phyloP scores from a whole-genome alignment of 352 stramenopile genomes.

The Elongisporangium prolatum region DNA sequence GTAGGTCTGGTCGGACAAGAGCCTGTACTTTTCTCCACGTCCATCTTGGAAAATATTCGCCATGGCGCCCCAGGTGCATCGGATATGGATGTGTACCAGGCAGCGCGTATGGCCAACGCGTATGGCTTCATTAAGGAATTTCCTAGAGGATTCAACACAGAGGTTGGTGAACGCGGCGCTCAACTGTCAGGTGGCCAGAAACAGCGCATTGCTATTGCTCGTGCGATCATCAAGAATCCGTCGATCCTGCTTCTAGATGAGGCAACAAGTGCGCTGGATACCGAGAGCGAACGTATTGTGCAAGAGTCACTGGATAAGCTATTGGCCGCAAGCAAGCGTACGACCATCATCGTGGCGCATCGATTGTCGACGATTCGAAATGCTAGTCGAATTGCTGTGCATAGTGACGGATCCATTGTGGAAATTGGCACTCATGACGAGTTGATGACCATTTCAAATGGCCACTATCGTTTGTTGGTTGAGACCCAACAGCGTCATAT shows the following conservation, averaged over 20 bases:
- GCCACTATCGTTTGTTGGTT: no score
- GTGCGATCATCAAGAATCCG: constrained; percentile 89
- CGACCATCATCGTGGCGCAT: no score
- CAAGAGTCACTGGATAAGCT: no score
- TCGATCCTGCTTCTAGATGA: constrained; percentile 89
- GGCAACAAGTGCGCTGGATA: constrained; percentile 84
- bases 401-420: no score
- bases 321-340: no score
- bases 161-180: constrained; percentile 81
- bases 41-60: constrained; percentile 70
- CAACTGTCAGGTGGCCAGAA: constrained; percentile 94
- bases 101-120: constrained; percentile 81
- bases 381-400: no score
- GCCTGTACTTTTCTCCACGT: constrained; percentile 54
- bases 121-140: constrained; percentile 91
- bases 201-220: constrained; percentile 89
- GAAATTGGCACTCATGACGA: no score
- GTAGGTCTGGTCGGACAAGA: constrained; percentile 92
- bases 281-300: no score
- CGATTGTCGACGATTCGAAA: no score
- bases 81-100: constrained; percentile 56
- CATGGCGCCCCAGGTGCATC: constrained; percentile 36
- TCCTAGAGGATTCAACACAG: constrained; percentile 82
- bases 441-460: no score
- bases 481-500: no score